Base-by-base conservation (phyloP, 148 eudicot species). In the Fallopia convolvulus region DNA sequence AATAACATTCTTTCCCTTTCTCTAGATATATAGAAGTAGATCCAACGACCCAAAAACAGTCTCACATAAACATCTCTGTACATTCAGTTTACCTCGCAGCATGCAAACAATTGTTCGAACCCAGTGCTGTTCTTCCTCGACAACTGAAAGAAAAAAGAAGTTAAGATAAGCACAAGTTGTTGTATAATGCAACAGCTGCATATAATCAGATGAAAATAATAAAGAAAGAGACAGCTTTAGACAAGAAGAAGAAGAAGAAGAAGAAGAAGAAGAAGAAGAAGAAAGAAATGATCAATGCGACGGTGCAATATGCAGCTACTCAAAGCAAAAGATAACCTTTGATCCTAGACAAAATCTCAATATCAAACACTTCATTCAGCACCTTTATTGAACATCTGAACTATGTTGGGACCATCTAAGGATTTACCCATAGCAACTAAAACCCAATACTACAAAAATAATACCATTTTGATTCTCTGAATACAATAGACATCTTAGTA, bases 51-150 rank as follows among this genome's bases (percentile, higher is more conserved):
- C 39, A 63, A 30, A 30, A 9, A 11, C 17, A 61, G 68, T 61
- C 11, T 61, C 10, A 23, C 33, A 2, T 58, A 61, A 61, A 26
- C 36, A 21, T 26, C 33, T 61, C 7, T 61, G 36, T 10, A 23
- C 36, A 61, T 23, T 61, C 36, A 61, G 68, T 26, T 61, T 61
- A 61, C 68, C 68, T 61, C 68, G 11, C 68, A 61, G 15, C 68
- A 61, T 61, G 26, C 13, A 4, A 61, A 61, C 68, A 26, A 1
- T 61, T 61, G 26, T 26, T 26, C 68, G 15, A 61, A 26, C 14
- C 68, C 68, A 26, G 12, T 30, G 36, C 36, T 26, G 5, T 61
- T 61, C 68, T 61, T 61, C 0, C 5, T 61, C 15, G 68, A 26
- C 36, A 61, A 61, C 68, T 61, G 26, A 61, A 61, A 61, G 68